Evolutionary conservation across 2,329 filamentous ascomycete species (phyloP), one percentile per base, ranked within the genome.

Genomic region (Corinectria fuckeliana): DNA sequence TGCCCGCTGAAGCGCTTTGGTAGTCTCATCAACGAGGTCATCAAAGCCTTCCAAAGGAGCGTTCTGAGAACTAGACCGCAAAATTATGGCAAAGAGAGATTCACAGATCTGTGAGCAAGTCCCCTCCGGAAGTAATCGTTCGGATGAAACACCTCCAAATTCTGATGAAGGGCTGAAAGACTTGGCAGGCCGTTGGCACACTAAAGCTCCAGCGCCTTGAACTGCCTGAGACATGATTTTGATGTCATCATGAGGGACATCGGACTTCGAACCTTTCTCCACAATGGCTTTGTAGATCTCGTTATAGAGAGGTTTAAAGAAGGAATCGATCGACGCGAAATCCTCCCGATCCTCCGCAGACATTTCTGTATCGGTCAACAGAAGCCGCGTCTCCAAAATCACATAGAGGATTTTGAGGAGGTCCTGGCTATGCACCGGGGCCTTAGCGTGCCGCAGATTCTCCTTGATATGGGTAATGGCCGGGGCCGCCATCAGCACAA

Each of bases 371-470:
- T 74, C 71, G 10, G 77, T 70, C 2, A 83, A 71, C 3, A 78
- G 65, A 26, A 78, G 68, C 3, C 82, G 75, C 2, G 80, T 78
- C 61, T 81, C 80, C 20, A 87, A 71, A 7, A 85, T 71, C 1
- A 82, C 80, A 50, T 82, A 81, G 5, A 86, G 65, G 2, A 87
- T 73, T 16, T 79, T 78, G 2, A 86, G 66, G 1, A 87, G 75
- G 58, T 85, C 81, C n/a, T 79, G 77, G 26, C 78, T 80, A 59
- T 87, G 84, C 3, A 77, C 73, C 4, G 77, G 70, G 1, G 82
- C 82, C 64, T 82, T 83, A 1, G 81, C 77, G 58, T 84, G 79
- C 28, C 78, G 79, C 9, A 87, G 70, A 32, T 81, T 82, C 51
- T 80, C 78, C 57, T 81, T 81, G 30, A 85, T 75, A 26, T 82